A percentile compares a stretch with the other conserved stretches of the same genome.
Evolutionary conservation across 345 rosid genomes (phyloP).

Genomic region (Salix viminalis): DNA sequence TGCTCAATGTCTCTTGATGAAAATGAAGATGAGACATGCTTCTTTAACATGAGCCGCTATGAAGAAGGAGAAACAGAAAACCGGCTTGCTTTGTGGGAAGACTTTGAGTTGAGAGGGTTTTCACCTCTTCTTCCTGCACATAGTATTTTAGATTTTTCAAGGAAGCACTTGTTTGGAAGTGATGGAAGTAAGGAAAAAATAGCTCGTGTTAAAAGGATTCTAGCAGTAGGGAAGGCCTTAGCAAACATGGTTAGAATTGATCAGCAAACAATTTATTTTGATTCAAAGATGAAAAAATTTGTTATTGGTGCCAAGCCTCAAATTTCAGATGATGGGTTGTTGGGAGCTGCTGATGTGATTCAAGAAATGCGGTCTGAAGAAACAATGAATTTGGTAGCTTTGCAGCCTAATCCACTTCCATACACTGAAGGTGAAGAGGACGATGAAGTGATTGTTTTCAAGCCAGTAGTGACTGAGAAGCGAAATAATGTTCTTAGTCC

Average conservation of each 20-base stretch:
- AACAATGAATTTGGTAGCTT: conserved; percentile 23
- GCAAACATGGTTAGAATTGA: conserved; percentile 54
- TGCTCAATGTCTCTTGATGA: conserved; percentile 53
- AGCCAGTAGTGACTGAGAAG: conserved; percentile 67
- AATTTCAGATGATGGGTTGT: conserved; percentile 31
- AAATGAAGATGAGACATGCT: conserved; percentile 76
- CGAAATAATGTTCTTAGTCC: conserved; percentile 41
- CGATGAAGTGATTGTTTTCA: conserved; percentile 93
- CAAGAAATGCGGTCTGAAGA: conserved; percentile 35
- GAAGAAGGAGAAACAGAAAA: conserved; percentile 91
- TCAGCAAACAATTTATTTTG: conserved; percentile 55
- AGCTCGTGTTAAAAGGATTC: conserved; percentile 65
- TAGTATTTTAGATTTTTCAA: conserved; percentile 75
- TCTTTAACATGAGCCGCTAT: conserved; percentile 78
- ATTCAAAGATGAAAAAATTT: conserved; percentile 67
- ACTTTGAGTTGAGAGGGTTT: conserved; percentile 89
- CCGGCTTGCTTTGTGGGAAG: conserved; percentile 87
- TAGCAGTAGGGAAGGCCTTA: conserved; percentile 84
- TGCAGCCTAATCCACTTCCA: conserved; percentile 34
- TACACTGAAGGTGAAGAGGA: conserved; percentile 67
- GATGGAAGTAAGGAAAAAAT: conserved; percentile 64
- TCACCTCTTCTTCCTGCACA: conserved; percentile 84
- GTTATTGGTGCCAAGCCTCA: conserved; percentile 57
- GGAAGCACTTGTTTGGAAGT: conserved; percentile 56
- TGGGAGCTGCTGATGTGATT: conserved; percentile 28